phyloP scores from a whole-genome alignment of 1,284 basidiomycete genomes.

The Amylostereum areolatum region DNA sequence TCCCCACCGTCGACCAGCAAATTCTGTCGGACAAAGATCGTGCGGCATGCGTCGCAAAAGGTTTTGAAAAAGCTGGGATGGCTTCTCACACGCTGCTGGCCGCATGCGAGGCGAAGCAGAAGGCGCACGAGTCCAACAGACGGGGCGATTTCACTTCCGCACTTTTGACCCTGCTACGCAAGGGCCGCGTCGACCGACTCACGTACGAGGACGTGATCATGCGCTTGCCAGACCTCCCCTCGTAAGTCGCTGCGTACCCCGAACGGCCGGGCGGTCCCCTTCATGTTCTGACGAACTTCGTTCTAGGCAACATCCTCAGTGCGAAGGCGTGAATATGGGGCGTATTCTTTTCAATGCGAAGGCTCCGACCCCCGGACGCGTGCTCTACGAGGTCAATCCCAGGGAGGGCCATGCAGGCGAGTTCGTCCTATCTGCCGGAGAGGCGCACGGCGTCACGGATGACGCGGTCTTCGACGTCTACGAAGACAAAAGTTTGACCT shows the following conservation, averaged over 20 bases:
- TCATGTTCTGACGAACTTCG: background rate
- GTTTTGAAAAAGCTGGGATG: slow-evolving; percentile 19
- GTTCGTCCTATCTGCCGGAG: background rate
- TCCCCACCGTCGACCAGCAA: slow-evolving; percentile 15
- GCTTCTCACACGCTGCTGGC: slow-evolving; percentile 30
- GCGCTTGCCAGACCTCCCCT: slow-evolving; percentile 20
- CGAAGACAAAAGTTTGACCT: background rate
- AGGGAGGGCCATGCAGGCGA: background rate
- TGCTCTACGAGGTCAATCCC: background rate
- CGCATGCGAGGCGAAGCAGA: slow-evolving; percentile 25
- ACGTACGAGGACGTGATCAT: slow-evolving; percentile 28
- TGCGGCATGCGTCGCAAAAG: slow-evolving; percentile 9
- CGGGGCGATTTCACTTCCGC: slow-evolving; percentile 25
- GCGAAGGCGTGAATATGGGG: slow-evolving; percentile 23
- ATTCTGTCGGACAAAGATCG: slow-evolving; percentile 12
- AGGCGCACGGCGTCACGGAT: background rate
- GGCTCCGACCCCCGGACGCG: slow-evolving; percentile 1
- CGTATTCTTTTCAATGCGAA: slow-evolving; percentile 23
- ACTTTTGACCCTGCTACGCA: slow-evolving; percentile 20
- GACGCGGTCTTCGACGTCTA: background rate
- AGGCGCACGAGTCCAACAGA: slow-evolving; percentile 22
- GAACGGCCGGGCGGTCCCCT: too few species aligned
- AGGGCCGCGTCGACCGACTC: slow-evolving; percentile 15
- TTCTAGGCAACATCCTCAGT: slow-evolving; percentile 28
- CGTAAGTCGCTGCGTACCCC: slow-evolving; percentile 14